These are phyloP conservation scores for Sisymbrium altissimum DNA, from an alignment of 345 rosid genomes.

Conservation along the genomic window DNA sequence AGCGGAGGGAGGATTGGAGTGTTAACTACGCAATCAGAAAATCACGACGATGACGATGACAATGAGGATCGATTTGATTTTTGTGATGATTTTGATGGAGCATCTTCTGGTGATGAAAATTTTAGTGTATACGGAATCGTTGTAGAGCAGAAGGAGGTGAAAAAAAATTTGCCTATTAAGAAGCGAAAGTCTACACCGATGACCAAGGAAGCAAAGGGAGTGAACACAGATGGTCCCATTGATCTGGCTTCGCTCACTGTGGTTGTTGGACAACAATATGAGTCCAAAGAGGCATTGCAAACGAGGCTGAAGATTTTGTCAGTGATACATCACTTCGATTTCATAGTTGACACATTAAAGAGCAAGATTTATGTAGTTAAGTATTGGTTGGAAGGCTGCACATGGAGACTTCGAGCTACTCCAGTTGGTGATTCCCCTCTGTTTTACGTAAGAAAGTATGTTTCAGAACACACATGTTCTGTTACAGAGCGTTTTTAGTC, in stretches of 20 bases:
- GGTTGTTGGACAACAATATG: background rate
- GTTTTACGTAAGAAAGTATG: background rate
- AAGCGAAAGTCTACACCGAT: background rate
- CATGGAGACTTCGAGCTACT: background rate
- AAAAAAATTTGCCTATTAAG: background rate
- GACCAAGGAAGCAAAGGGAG: background rate
- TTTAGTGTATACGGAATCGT: background rate
- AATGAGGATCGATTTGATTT: background rate
- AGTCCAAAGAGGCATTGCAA: background rate
- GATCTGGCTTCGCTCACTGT: background rate
- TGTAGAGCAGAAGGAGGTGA: background rate
- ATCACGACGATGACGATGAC: background rate
- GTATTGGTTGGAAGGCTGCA: background rate
- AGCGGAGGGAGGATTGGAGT: no score
- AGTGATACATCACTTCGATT: background rate
- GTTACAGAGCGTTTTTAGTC: background rate
- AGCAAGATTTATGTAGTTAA: background rate
- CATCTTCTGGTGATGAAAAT: background rate
- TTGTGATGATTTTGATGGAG: background rate
- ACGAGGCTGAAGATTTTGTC: background rate
- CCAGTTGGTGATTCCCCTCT: background rate
- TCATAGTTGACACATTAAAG: background rate
- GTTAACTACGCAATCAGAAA: no score
- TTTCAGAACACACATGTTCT: background rate
- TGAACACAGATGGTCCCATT: background rate